phyloP scores from a whole-genome alignment of 2,329 filamentous ascomycete genomes.

The Apiospora sp. region DNA sequence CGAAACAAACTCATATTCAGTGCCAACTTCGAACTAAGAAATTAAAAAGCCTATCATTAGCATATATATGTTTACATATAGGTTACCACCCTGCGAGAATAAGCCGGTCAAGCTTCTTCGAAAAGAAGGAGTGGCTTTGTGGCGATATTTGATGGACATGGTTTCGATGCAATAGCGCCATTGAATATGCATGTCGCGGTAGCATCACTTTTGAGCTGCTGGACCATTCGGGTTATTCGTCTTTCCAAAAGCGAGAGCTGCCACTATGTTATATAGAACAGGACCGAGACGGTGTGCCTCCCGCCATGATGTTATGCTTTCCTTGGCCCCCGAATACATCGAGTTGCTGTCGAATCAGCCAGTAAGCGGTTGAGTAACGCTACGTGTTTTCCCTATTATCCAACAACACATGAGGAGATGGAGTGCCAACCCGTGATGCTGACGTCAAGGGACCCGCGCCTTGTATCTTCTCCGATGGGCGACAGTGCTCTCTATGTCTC shows the following conservation, averaged over 20 bases:
- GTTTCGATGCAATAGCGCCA: neutral
- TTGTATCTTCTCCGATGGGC: neutral
- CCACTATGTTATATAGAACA: no score
- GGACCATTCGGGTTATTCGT: neutral
- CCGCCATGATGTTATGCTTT: neutral
- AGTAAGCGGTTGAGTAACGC: neutral
- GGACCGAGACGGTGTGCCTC: neutral
- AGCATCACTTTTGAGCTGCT: neutral
- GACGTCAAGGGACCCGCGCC: neutral
- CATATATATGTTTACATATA: no score
- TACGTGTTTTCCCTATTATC: neutral
- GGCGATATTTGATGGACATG: neutral
- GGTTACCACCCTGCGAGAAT: no score
- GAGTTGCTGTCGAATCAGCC: neutral
- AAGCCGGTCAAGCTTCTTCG: no score
- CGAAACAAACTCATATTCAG: neutral
- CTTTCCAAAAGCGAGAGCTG: no score
- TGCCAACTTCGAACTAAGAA: neutral
- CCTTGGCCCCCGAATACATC: no score
- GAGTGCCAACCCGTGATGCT: neutral
- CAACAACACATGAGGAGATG: neutral
- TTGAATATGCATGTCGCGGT: neutral
- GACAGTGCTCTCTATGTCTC: neutral
- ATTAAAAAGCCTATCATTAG: no score
- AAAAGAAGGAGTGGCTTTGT: neutral